Conservation (phyloP, 23 red algal genomes). For the Pyropia yezoensis region DNA sequence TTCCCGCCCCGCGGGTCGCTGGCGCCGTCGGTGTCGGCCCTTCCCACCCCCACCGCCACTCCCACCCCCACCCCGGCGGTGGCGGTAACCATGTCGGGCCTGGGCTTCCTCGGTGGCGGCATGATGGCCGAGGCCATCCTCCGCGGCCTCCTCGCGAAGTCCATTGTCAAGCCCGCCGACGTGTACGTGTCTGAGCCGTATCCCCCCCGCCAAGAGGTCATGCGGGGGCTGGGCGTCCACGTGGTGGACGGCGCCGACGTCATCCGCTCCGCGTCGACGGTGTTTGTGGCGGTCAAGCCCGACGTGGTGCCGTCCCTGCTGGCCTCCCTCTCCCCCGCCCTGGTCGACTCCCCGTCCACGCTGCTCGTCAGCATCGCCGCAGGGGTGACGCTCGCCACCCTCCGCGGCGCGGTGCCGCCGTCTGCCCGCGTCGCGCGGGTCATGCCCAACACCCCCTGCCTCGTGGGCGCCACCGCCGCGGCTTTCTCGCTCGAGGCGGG, state of each 20-base stretch:
- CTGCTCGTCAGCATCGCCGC: slow-evolving; percentile 84
- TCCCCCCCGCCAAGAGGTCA: slow-evolving; percentile 9
- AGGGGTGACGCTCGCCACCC: slow-evolving; percentile 47
- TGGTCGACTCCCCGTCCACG: neutral
- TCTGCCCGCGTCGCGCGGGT: slow-evolving; percentile 37
- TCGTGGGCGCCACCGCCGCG: slow-evolving; percentile 57
- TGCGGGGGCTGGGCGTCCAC: slow-evolving; percentile 20
- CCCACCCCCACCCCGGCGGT: neutral
- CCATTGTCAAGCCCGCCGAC: slow-evolving; percentile 19
- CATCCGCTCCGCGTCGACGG: slow-evolving; percentile 11
- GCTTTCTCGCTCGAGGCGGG: slow-evolving; percentile 27
- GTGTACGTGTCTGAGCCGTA: slow-evolving; percentile 59
- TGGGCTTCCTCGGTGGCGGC: slow-evolving; percentile 93
- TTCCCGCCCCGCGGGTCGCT: too few relatives aligned
- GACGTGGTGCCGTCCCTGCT: slow-evolving; percentile 36
- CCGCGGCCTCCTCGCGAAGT: slow-evolving; percentile 53
- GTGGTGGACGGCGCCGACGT: slow-evolving; percentile 13
- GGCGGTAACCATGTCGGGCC: neutral
- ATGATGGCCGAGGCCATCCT: slow-evolving; percentile 95
- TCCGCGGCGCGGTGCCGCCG: slow-evolving; percentile 2
- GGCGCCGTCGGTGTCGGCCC: too few relatives aligned
- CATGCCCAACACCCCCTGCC: slow-evolving; percentile 89
- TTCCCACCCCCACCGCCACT: too few relatives aligned
- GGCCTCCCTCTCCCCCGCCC: neutral
- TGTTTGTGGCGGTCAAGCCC: slow-evolving; percentile 74